Percentiles rank a stretch among this genome's conserved stretches.
These are phyloP conservation scores for Oryza brachyantha DNA, from an alignment of 176 grass and related monocot species.

Conservation along the genomic window DNA sequence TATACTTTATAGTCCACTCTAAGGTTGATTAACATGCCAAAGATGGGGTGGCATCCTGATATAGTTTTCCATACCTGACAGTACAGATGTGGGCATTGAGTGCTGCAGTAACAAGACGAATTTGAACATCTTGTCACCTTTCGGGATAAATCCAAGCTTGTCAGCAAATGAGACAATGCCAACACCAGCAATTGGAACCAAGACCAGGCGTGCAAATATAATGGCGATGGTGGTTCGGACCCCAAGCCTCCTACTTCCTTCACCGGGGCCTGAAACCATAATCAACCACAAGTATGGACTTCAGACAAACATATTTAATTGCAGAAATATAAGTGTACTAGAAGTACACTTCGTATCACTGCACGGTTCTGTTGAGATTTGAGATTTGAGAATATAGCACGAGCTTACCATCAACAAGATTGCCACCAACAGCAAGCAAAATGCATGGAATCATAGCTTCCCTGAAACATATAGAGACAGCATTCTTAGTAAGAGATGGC, in stretches of 20 bases:
- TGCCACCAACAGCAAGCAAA: conserved; percentile 68
- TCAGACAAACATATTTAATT: neutral
- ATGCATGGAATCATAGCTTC: conserved; percentile 76
- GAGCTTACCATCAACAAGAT: conserved; percentile 64
- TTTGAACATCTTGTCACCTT: conserved; percentile 64
- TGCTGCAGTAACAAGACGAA: conserved; percentile 63
- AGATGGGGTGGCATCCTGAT: neutral
- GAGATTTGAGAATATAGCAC: neutral
- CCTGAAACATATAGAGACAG: neutral
- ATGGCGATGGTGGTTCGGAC: conserved; percentile 52
- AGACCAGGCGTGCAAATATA: conserved; percentile 47
- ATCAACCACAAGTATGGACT: neutral
- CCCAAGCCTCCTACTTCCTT: conserved; percentile 58
- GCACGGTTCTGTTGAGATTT: neutral
- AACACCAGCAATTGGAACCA: conserved; percentile 55
- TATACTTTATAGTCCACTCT: neutral
- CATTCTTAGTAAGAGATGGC: neutral
- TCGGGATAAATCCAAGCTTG: conserved; percentile 50
- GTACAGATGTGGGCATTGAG: conserved; percentile 65
- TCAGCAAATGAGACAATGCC: conserved; percentile 53
- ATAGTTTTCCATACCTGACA: conserved; percentile 45
- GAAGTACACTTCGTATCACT: neutral
- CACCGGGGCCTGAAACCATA: conserved; percentile 50
- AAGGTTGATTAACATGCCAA: neutral
- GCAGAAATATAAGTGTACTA: neutral